Evolutionary conservation across 2,329 filamentous ascomycete genomes (phyloP).

Genomic region (Pyricularia pennisetigena): DNA sequence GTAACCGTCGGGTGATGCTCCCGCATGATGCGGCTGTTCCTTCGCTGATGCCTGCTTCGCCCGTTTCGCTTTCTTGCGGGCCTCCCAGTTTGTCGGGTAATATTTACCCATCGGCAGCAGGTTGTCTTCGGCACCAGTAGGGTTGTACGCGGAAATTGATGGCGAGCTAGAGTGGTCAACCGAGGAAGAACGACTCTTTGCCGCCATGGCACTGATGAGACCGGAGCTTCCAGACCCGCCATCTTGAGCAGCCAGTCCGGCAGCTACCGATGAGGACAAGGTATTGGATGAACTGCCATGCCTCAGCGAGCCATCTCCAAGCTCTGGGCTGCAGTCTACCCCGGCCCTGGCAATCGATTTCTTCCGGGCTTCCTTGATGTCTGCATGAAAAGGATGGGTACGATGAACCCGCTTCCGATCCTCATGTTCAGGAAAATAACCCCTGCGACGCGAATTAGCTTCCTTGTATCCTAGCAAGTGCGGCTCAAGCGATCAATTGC

Average conservation of each 20-base stretch:
- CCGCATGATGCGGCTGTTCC: conserved; percentile 8
- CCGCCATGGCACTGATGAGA: not conserved
- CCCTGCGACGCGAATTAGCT: conserved; percentile 25
- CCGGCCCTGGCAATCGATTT: conserved; percentile 19
- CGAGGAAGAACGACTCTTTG: not conserved
- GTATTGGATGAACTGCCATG: not conserved
- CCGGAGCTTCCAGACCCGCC: not conserved
- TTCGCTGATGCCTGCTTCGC: conserved; percentile 10
- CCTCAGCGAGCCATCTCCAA: not conserved
- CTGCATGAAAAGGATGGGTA: conserved; percentile 41
- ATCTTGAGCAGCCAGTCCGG: not conserved
- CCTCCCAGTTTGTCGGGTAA: conserved; percentile 52
- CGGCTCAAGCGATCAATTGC: not conserved
- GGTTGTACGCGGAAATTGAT: conserved; percentile 36
- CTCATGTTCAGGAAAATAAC: conserved; percentile 52
- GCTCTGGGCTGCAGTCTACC: not conserved
- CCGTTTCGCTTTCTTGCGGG: conserved; percentile 19
- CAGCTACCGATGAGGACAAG: not conserved
- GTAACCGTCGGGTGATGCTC: not conserved
- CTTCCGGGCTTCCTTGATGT: conserved; percentile 27
- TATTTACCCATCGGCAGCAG: conserved; percentile 50
- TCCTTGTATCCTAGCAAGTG: not conserved
- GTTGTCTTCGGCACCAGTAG: conserved; percentile 35
- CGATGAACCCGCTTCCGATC: conserved; percentile 38
- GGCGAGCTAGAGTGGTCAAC: not conserved